Conservation (phyloP, 768 basidiomycete genomes). For the Rhodotorula graminis region DNA sequence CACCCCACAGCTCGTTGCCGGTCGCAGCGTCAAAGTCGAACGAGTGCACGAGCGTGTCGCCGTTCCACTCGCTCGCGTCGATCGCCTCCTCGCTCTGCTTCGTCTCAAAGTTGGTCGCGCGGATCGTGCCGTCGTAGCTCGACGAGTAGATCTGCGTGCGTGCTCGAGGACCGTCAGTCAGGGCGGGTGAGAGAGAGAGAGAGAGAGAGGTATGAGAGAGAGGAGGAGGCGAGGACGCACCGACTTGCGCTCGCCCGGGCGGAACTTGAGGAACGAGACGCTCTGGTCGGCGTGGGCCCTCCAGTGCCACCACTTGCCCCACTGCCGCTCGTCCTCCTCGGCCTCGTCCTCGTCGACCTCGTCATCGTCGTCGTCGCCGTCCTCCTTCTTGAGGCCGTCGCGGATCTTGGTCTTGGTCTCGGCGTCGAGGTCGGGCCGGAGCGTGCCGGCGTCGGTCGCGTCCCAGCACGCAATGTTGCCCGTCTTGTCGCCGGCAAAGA, state of each 20-base stretch:
- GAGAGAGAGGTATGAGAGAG: neutral
- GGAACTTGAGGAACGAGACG: constrained; percentile 48
- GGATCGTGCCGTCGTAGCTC: constrained; percentile 50
- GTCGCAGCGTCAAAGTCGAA: constrained; percentile 48
- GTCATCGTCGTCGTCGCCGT: constrained; percentile 27
- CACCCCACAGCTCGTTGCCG: constrained; percentile 45
- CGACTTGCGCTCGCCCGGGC: constrained; percentile 45
- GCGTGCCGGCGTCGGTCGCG: constrained; percentile 40
- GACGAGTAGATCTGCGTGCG: constrained; percentile 46
- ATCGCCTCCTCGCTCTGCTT: constrained; percentile 47
- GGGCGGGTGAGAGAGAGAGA: neutral
- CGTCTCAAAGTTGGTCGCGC: constrained; percentile 45
- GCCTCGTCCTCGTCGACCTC: constrained; percentile 39
- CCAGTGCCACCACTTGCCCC: constrained; percentile 42
- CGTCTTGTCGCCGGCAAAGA: constrained; percentile 34
- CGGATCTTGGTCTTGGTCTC: neutral
- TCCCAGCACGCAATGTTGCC: constrained; percentile 46
- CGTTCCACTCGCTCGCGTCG: constrained; percentile 32
- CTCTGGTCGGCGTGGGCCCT: constrained; percentile 45
- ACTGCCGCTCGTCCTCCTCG: constrained; percentile 22
- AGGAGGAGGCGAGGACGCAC: constrained; percentile 40
- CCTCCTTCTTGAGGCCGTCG: constrained; percentile 6
- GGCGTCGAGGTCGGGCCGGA: neutral
- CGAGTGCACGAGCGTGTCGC: constrained; percentile 48
- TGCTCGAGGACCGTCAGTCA: too few species aligned